Evolutionary conservation across 805 yeast genomes (phyloP).

Genomic region (Lachancea nothofagi): DNA sequence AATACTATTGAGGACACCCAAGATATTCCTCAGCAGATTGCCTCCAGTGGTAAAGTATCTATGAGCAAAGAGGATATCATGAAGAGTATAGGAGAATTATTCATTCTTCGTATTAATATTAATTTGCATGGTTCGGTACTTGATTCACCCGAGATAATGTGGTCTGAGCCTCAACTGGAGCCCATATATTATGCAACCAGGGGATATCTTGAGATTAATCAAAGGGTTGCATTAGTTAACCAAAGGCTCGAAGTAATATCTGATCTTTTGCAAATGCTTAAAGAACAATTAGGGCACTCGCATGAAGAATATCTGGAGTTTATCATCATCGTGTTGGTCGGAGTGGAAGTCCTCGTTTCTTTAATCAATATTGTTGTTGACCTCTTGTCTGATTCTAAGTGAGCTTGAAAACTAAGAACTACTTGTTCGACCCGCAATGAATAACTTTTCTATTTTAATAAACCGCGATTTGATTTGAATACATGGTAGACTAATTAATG

Average conservation of each 20-base stretch:
- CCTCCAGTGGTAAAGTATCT: slow-evolving; percentile 88
- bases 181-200: slow-evolving; percentile 97
- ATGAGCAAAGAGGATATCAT: slow-evolving; percentile 93
- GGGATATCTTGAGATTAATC: slow-evolving; percentile 92
- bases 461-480: slow-evolving; percentile 2
- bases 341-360: slow-evolving; percentile 87
- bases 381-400: slow-evolving; percentile 35
- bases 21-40: slow-evolving; percentile 94
- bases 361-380: slow-evolving; percentile 71
- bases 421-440: neutral
- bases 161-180: slow-evolving; percentile 97
- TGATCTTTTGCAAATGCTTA: slow-evolving; percentile 90
- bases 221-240: slow-evolving; percentile 81
- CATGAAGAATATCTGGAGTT: slow-evolving; percentile 90
- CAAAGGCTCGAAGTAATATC: slow-evolving; percentile 91
- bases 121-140: slow-evolving; percentile 82
- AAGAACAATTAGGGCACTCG: slow-evolving; percentile 93
- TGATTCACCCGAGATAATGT: slow-evolving; percentile 96
- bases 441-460: neutral
- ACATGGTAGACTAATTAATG: slow-evolving; percentile 8
- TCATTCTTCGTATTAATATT: slow-evolving; percentile 77
- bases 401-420: neutral
- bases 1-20: slow-evolving; percentile 96
- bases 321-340: slow-evolving; percentile 84
- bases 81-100: slow-evolving; percentile 95